Conservation (phyloP, 345 rosid genomes). For the Hibiscus trionum region DNA sequence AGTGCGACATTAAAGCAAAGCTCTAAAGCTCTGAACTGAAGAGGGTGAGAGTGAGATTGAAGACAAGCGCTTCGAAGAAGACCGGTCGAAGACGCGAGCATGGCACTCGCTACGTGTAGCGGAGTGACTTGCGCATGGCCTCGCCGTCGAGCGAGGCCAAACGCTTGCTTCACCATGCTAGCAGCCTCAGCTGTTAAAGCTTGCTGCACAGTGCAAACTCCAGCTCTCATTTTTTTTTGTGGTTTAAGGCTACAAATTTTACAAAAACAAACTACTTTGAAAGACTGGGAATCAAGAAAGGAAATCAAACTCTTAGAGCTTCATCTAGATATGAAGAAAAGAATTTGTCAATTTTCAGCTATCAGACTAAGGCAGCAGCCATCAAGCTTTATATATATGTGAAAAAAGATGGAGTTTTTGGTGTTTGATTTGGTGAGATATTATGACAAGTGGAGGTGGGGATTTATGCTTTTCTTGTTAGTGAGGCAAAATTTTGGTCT, state of each 20-base stretch:
- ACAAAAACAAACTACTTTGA: not conserved
- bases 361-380: not conserved
- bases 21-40: constrained; percentile 68
- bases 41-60: constrained; percentile 65
- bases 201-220: constrained; percentile 50
- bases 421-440: not conserved
- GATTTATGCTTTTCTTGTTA: constrained; percentile 58
- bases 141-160: constrained; percentile 48
- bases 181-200: constrained; percentile 55
- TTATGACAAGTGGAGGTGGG: constrained; percentile 14
- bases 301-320: constrained; percentile 1
- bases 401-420: not conserved
- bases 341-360: not conserved
- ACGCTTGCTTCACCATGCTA: constrained; percentile 50
- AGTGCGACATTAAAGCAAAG: constrained; percentile 72
- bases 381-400: not conserved
- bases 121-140: constrained; percentile 80
- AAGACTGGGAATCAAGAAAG: not conserved
- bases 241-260: not conserved
- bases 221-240: constrained; percentile 40
- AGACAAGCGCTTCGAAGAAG: constrained; percentile 60
- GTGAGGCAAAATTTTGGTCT: constrained; percentile 36
- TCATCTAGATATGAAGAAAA: not conserved
- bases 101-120: constrained; percentile 60
- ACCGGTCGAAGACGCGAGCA: constrained; percentile 52